These are phyloP conservation scores for Nemania sp. DNA, from an alignment of 2,329 filamentous ascomycete species.

Conservation along the genomic window DNA sequence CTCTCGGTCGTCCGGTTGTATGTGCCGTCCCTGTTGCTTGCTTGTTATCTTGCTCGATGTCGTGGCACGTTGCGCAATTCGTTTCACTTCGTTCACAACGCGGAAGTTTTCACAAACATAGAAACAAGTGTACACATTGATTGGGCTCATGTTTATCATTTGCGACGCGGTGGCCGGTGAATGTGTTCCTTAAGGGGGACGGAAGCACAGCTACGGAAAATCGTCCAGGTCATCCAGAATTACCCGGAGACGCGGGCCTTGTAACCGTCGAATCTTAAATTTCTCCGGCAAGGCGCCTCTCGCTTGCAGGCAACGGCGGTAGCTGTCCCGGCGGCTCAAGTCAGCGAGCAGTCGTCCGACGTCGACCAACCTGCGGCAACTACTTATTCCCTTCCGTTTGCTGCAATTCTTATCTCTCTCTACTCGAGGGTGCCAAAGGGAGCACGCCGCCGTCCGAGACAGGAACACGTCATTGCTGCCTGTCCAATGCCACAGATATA, in stretches of 20 bases:
- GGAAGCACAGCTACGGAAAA: slow-evolving; percentile 12
- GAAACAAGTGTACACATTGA: background rate
- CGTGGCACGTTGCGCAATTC: background rate
- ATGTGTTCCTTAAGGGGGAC: slow-evolving; percentile 16
- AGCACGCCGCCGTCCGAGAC: slow-evolving; percentile 9
- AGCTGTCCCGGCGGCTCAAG: slow-evolving; percentile 35
- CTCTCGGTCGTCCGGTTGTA: background rate
- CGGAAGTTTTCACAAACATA: slow-evolving; percentile 1
- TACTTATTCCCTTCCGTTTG: slow-evolving; percentile 9
- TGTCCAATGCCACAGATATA: background rate
- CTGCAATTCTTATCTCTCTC: background rate
- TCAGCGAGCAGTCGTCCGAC: slow-evolving; percentile 20
- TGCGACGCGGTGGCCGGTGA: background rate
- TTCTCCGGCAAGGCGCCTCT: slow-evolving; percentile 32
- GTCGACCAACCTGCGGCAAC: slow-evolving; percentile 18
- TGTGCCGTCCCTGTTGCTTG: background rate
- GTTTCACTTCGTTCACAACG: slow-evolving; percentile 15
- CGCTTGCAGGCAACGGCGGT: slow-evolving; percentile 36
- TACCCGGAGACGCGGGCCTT: slow-evolving; percentile 41
- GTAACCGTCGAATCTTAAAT: slow-evolving; percentile 36
- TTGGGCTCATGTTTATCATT: background rate
- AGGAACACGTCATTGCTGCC: background rate
- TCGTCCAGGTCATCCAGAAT: slow-evolving; percentile 23
- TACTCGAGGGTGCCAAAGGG: background rate
- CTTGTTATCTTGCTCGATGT: background rate